phyloP scores from a whole-genome alignment of 2,329 filamentous ascomycete species.

The Cordyceps cateniannulata region DNA sequence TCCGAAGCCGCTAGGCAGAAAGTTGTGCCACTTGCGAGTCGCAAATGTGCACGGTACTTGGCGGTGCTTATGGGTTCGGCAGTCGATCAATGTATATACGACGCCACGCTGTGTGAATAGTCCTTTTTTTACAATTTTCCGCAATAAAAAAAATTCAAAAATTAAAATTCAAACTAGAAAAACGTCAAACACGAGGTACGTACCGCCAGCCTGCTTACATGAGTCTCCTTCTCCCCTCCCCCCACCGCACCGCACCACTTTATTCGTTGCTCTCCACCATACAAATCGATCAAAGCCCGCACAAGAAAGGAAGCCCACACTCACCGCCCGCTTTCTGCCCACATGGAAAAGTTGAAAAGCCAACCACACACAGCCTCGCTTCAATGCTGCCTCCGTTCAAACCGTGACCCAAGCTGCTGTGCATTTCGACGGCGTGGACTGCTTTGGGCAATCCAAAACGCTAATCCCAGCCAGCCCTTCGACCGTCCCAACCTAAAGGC shows the following conservation, averaged over 20 bases:
- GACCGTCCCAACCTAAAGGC: not conserved
- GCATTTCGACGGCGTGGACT: not conserved
- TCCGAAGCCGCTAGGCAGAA: not conserved
- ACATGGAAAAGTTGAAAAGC: not conserved
- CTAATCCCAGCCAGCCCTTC: not conserved
- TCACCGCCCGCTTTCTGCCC: slow-evolving; percentile 12
- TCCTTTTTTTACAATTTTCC: not conserved
- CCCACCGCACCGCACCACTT: slow-evolving; percentile 3
- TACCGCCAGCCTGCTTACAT: slow-evolving; percentile 3
- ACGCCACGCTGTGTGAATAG: not conserved
- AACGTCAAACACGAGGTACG: not conserved
- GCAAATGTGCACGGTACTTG: not conserved
- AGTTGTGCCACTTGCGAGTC: not conserved
- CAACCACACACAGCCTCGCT: not conserved
- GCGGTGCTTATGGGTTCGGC: not conserved
- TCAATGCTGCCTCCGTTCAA: not conserved
- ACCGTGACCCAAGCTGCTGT: no score
- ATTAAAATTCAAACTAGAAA: not conserved
- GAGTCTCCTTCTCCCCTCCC: not conserved
- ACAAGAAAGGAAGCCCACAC: not conserved
- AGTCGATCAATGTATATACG: not conserved
- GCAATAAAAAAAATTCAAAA: not conserved
- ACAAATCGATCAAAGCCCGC: not conserved
- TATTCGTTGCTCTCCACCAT: not conserved
- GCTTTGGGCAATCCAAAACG: slow-evolving; percentile 2